phyloP scores from a whole-genome alignment of 1,139 yeast genomes.

The Hemisphaericaspora xylofermentans region DNA sequence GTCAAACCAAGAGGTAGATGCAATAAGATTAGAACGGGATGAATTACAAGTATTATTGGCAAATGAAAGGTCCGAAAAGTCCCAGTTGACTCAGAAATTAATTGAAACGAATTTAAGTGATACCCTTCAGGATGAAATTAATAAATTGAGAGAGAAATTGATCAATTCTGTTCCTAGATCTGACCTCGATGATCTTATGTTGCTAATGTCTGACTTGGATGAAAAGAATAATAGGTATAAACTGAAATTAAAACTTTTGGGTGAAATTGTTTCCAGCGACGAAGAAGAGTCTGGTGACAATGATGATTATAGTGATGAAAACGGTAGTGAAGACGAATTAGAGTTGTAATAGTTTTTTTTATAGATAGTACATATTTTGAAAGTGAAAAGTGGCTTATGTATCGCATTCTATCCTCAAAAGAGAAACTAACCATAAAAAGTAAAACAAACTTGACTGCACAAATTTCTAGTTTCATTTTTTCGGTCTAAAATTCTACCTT shows the following conservation, averaged over 20 bases:
- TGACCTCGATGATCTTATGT: slow-evolving; percentile 75
- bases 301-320: slow-evolving; percentile 31
- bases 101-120: slow-evolving; percentile 2
- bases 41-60: slow-evolving; percentile 4
- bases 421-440: background rate
- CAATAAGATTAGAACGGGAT: slow-evolving; percentile 1
- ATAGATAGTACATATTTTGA: background rate
- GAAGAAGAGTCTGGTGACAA: slow-evolving; percentile 43
- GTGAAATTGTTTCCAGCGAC: slow-evolving; percentile 48
- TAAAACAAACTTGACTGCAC: too few relatives aligned
- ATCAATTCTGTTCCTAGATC: slow-evolving; percentile 46
- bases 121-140: slow-evolving; percentile 13
- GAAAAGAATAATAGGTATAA: slow-evolving; percentile 66
- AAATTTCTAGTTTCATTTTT: too few relatives aligned
- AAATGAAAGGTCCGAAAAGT: slow-evolving; percentile 8
- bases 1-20: slow-evolving; percentile 4
- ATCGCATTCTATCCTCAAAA: background rate
- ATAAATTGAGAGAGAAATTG: slow-evolving; percentile 16
- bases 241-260: slow-evolving; percentile 46
- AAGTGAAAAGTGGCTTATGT: too few relatives aligned
- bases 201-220: slow-evolving; percentile 71
- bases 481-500: too few relatives aligned
- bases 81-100: background rate
- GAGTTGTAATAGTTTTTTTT: background rate
- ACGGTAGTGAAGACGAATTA: slow-evolving; percentile 20